phyloP scores from a whole-genome alignment of 495 filamentous ascomycete species.

The Astrothelium macrocarpum region DNA sequence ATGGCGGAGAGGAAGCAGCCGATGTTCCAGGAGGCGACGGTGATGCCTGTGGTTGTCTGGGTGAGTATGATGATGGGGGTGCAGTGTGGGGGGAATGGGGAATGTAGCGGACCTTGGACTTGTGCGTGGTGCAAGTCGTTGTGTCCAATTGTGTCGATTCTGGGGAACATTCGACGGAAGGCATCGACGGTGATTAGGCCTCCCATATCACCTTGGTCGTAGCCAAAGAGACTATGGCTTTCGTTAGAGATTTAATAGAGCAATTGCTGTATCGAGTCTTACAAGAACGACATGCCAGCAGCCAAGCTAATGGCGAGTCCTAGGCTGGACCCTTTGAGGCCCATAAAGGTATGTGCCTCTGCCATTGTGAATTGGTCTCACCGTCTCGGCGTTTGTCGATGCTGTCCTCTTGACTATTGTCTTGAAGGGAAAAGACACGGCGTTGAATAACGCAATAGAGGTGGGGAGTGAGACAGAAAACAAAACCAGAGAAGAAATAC shows the following conservation, averaged over 20 bases:
- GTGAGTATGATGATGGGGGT: conserved; percentile 24
- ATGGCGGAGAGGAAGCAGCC: conserved; percentile 64
- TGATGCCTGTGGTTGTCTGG: background rate
- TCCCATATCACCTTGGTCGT: conserved; percentile 24
- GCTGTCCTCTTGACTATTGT: background rate
- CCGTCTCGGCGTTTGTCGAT: background rate
- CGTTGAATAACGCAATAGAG: background rate
- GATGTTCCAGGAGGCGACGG: conserved; percentile 57
- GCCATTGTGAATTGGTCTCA: background rate
- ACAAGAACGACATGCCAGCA: conserved; percentile 18
- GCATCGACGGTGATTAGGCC: conserved; percentile 16
- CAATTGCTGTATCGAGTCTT: background rate
- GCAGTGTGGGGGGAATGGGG: background rate
- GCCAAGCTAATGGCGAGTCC: conserved; percentile 15
- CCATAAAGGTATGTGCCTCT: conserved; percentile 2
- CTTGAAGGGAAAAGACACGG: background rate
- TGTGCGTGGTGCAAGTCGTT: background rate
- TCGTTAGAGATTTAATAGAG: background rate
- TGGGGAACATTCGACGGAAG: conserved; percentile 18
- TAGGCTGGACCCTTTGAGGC: conserved; percentile 15
- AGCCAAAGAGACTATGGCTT: conserved; percentile 20
- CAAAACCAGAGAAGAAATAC: background rate
- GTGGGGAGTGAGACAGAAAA: background rate
- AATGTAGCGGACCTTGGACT: background rate
- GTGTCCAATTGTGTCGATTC: conserved; percentile 16